phyloP scores from a whole-genome alignment of 805 yeast genomes.

The Metschnikowia kunwiensis region DNA sequence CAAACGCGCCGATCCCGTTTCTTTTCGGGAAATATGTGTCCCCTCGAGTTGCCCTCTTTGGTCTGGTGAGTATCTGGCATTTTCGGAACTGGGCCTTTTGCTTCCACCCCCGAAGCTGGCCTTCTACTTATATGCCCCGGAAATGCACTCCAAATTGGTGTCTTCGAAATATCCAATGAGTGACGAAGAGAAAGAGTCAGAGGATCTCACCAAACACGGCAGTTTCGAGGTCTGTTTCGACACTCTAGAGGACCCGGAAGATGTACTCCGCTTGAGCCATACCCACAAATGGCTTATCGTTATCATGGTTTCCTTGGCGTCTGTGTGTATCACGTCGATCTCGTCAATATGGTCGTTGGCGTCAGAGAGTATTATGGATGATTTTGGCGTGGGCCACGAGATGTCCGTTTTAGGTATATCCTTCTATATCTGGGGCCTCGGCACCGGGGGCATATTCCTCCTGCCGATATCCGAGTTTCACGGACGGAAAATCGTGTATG shows the following conservation, averaged over 20 bases:
- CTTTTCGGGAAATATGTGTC: too few relatives aligned
- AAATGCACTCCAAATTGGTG: too few relatives aligned
- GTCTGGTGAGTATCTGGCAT: too few relatives aligned
- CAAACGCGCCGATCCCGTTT: too few relatives aligned
- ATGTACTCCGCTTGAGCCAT: conserved; percentile 21
- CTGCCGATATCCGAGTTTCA: conserved; percentile 61
- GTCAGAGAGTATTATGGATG: conserved; percentile 20
- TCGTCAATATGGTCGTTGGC: conserved; percentile 32
- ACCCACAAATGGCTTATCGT: conserved; percentile 28
- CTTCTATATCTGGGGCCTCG: conserved; percentile 27
- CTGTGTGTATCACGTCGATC: conserved; percentile 28
- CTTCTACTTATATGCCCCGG: too few relatives aligned
- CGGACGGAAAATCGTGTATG: conserved; percentile 56
- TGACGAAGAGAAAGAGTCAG: background rate
- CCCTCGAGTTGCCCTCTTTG: too few relatives aligned
- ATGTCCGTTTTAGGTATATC: conserved; percentile 28
- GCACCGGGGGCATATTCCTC: conserved; percentile 34
- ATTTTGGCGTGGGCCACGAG: conserved; percentile 24
- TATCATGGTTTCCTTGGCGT: conserved; percentile 20
- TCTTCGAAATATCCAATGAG: background rate
- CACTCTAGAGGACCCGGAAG: conserved; percentile 27
- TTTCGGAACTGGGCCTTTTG: too few relatives aligned
- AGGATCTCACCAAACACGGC: background rate
- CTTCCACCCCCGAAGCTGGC: too few relatives aligned
- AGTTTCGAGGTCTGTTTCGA: conserved; percentile 22